Base-by-base conservation (phyloP, 306 rosid species). In the Vicia sativa region DNA sequence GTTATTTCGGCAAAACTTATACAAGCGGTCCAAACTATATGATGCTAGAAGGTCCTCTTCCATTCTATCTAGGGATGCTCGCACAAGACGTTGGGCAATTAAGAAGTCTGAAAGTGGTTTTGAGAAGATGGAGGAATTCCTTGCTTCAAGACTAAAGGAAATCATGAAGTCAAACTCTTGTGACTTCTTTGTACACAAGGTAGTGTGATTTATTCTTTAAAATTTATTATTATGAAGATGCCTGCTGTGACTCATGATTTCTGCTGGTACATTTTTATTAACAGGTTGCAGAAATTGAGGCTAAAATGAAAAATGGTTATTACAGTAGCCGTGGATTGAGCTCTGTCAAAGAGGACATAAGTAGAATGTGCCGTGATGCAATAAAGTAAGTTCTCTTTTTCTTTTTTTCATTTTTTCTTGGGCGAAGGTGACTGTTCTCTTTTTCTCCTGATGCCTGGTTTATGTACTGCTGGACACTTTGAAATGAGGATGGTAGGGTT, bases 61-160 rank as follows among this genome's bases (percentile, higher is more conserved):
- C 77, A 95, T 95, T 78, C 75, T 95, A 68, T 91, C 99, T n/a
- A 88, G 96, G 84, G 95, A 95, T 85, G 99, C 99, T 45, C 99
- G 99, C 12, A 88, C 85, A 62, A 91, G 99, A 68, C 90, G 90
- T 25, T 95, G 96, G 96, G 78, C 97, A 63, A 88, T 95, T 76
- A 95, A 95, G 87, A 90, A 91, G 78, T 85, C 91, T n/a, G 97
- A 95, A 82, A 82, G 80, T 81, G 92, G 99, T 19, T 95, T 85
- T 71, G 90, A 84, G 85, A 90, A 86, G 87, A 88, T 95, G 91
- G 96, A 90, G 77, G 97, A 87, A 57, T 90, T 87, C 79, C 87
- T 95, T 68, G 91, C 89, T 77, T 85, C 92, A 68, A 84, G 91
- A 68, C 79, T 95, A 78, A 84, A 81, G 81, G 97, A 88, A 54